Conservation (phyloP, 495 filamentous ascomycete species). For the Xeromyces bisporus region DNA sequence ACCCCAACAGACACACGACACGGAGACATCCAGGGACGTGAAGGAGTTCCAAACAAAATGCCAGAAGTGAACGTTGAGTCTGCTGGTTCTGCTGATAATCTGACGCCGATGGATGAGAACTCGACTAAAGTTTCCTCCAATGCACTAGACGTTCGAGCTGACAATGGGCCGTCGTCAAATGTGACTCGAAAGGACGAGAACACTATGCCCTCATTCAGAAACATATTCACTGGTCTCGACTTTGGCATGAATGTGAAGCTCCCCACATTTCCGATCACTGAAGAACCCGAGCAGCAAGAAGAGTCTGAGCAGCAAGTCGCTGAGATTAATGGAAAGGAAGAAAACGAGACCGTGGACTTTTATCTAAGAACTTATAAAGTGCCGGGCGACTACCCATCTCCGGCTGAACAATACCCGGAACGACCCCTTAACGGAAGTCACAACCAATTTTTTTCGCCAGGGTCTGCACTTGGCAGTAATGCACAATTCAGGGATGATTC, state of each 20-base stretch:
- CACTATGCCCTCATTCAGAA: too few relatives aligned
- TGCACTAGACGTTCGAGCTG: neutral
- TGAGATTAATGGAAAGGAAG: too few relatives aligned
- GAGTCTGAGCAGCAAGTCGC: too few relatives aligned
- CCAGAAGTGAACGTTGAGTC: neutral
- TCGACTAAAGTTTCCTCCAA: neutral
- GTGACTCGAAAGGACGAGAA: too few relatives aligned
- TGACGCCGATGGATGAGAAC: slow-evolving; percentile 4
- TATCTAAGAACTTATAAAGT: slow-evolving; percentile 14
- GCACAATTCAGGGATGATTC: slow-evolving; percentile 32
- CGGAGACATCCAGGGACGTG: neutral
- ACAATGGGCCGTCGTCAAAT: neutral
- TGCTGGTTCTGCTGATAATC: slow-evolving; percentile 3
- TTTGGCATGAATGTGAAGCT: too few relatives aligned
- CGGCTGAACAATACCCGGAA: neutral
- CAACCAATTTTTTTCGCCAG: too few relatives aligned
- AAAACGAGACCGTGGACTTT: neutral
- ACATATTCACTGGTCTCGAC: too few relatives aligned
- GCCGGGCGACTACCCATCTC: slow-evolving; percentile 16
- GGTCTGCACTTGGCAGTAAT: slow-evolving; percentile 3
- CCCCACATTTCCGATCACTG: too few relatives aligned
- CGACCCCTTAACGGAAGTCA: neutral
- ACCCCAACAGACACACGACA: too few relatives aligned
- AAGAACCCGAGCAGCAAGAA: too few relatives aligned
- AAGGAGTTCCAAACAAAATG: neutral